Evolutionary conservation across 2,329 filamentous ascomycete species (phyloP).

Genomic region (Colletotrichum paranaense): DNA sequence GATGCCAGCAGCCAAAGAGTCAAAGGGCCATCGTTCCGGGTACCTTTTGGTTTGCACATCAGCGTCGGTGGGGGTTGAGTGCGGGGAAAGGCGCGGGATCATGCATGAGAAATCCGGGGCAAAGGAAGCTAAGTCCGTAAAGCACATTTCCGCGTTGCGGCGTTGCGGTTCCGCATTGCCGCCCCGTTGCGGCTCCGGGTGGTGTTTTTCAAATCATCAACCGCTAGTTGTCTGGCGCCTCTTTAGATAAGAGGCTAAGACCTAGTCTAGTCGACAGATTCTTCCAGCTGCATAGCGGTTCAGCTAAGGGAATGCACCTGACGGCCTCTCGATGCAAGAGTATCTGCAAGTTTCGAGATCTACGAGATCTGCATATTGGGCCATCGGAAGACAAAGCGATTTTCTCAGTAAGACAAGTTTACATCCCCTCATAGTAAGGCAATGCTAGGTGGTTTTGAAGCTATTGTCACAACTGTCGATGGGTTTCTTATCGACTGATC

Average conservation of each 20-base stretch:
- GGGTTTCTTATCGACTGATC: too few relatives aligned
- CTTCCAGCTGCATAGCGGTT: background rate
- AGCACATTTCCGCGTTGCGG: background rate
- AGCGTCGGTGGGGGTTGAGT: conserved; percentile 1
- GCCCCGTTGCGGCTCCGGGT: background rate
- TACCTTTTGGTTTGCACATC: background rate
- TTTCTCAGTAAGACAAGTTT: background rate
- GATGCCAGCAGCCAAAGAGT: background rate
- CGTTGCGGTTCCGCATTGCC: background rate
- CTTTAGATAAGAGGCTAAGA: too few relatives aligned
- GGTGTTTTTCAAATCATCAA: background rate
- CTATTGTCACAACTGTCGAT: too few relatives aligned
- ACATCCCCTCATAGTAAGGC: too few relatives aligned
- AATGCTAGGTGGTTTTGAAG: too few relatives aligned
- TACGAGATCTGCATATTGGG: background rate
- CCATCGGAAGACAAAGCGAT: background rate
- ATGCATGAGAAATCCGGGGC: conserved; percentile 19
- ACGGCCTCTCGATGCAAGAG: background rate
- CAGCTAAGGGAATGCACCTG: background rate
- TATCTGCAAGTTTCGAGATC: background rate
- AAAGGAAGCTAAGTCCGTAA: conserved; percentile 8
- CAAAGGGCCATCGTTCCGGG: background rate
- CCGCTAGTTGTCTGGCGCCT: background rate
- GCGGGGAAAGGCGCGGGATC: conserved; percentile 14
- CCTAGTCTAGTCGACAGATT: background rate